Evolutionary conservation across 306 rosid species (phyloP).

Genomic region (Oemleria cerasiformis): DNA sequence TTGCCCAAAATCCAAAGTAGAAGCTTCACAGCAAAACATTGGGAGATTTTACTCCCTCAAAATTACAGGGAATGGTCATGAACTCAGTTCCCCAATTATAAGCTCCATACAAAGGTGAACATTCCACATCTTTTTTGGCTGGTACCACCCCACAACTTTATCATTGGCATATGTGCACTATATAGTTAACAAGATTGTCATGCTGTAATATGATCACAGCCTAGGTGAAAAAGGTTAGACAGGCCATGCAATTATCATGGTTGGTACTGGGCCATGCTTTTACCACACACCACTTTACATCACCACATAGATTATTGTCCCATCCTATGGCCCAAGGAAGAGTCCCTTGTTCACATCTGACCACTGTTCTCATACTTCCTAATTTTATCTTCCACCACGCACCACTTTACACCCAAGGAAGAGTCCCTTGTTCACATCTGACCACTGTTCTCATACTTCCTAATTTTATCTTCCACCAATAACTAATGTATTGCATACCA

Average conservation of each 20-base stretch:
- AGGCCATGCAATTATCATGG: neutral
- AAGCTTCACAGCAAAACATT: neutral
- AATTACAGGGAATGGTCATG: neutral
- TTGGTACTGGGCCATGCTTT: neutral
- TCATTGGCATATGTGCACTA: neutral
- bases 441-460: neutral
- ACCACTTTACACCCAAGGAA: neutral
- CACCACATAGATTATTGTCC: constrained; percentile 7
- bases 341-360: neutral
- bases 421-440: neutral
- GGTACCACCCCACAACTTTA: neutral
- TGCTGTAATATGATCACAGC: neutral
- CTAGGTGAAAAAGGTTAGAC: neutral
- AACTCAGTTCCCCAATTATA: neutral
- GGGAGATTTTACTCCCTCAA: neutral
- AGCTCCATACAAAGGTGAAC: neutral
- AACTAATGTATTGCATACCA: constrained; percentile 39
- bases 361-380: neutral
- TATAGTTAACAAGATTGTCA: neutral
- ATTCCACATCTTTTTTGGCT: neutral
- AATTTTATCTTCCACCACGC: neutral
- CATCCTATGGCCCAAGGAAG: neutral
- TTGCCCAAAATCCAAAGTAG: neutral
- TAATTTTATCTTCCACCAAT: neutral
- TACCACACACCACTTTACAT: neutral